Base-by-base conservation (phyloP, 2,329 filamentous ascomycete species). In the Penicillium sp. region DNA sequence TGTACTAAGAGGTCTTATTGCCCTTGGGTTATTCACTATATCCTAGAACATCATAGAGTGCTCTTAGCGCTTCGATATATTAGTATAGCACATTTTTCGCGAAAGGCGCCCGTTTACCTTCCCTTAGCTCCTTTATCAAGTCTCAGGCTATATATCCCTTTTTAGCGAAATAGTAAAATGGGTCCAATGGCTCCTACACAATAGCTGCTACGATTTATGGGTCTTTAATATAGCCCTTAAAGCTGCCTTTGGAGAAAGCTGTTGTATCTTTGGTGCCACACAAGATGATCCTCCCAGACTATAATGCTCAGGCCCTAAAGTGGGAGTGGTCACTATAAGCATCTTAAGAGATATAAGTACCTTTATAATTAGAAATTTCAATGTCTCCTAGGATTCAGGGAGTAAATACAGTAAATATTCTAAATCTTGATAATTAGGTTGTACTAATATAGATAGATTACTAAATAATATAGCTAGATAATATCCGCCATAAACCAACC, bases 351-450 rank as follows among this genome's bases (percentile, higher is more conserved):
- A 52, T 11, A 53, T 39, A 17, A 33, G 26, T 20, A 41, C 45
- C 3, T 56, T 48, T 32, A 35, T 56, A 2, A 45, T 54, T 20
- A 45, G 48, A 1, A 56, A 56, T 26, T 56, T 56, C 19, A 54
- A 56, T 28, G 16, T 25, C 2, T 25, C 33, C 1, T 11, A 9
- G 19, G 10, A n/a, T n/a, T n/a, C n/a, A n/a, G n/a, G 26, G 13
- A 15, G 17, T 28, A 21, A 48, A 44, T 25, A 30, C 5, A 25
- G 39, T 35, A 32, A 39, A 38, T 37, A 13, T 14, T 1, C 10
- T 19, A 20, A 9, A 33, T 16, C 14, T 14, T 7, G 1, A 5
- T 23, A 14, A n/a, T n/a, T n/a, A n/a, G n/a, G n/a, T n/a, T n/a
- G n/a, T n/a, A n/a, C n/a, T n/a, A n/a, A n/a, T n/a, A n/a, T n/a